Evolutionary conservation across 345 rosid genomes (phyloP).

Genomic region (Syzygium aqueum): DNA sequence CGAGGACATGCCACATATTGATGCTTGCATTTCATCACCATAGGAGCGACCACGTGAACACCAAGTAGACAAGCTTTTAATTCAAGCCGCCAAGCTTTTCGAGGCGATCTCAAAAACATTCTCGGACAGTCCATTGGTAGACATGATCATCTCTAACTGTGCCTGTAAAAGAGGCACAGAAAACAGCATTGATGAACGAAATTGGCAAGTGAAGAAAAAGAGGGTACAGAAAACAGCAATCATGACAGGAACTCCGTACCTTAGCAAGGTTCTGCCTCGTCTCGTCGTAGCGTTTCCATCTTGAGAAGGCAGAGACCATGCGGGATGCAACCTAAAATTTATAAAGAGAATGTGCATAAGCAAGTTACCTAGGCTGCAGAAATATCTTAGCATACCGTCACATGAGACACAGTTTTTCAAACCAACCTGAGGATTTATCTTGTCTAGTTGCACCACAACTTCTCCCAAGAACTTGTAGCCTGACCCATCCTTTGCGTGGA

Average conservation of each 20-base stretch:
- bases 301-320: conserved; percentile 93
- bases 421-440: conserved; percentile 82
- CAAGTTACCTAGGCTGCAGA: neutral
- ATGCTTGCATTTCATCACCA: neutral
- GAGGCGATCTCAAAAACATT: conserved; percentile 94
- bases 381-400: neutral
- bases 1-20: neutral
- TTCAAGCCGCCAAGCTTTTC: conserved; percentile 72
- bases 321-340: conserved; percentile 76
- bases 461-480: conserved; percentile 97
- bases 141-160: conserved; percentile 88
- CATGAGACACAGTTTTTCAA: neutral
- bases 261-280: conserved; percentile 75
- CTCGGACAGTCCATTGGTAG: conserved; percentile 86
- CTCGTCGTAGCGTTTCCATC: conserved; percentile 93
- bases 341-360: neutral
- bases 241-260: conserved; percentile 23
- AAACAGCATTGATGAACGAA: neutral
- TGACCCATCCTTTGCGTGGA: conserved; percentile 93
- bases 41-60: neutral
- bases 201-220: too few species aligned
- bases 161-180: conserved; percentile 37
- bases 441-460: conserved; percentile 79
- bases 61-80: neutral
- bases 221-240: neutral